Evolutionary conservation across 768 basidiomycete species (phyloP), one percentile per base, ranked within the genome.

Genomic region (Kwoniella heveanensis): DNA sequence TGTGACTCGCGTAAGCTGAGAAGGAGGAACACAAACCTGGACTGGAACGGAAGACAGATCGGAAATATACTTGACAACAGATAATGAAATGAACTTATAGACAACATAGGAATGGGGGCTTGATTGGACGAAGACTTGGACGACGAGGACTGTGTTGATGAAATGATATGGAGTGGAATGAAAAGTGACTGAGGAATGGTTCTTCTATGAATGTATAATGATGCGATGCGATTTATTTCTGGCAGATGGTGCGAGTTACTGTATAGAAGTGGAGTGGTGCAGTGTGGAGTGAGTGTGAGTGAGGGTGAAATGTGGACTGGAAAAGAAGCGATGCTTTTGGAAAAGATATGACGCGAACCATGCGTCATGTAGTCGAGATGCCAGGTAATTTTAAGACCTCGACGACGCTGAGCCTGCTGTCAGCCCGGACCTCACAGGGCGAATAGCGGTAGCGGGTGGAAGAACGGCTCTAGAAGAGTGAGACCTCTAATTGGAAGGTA

Each of bases 181-280:
- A 19, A 17, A 44, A 3, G 39, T 3, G 19, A 44, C 19, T 8
- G 10, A 17, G 17, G 3, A 3, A 44, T 44, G 9, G 39, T 3
- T 44, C 39, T 44, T 44, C 39, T 44, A 44, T 44, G 39, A 17
- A 3, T 44, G 39, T 44, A 44, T 44, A 44, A 44, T 17, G 39
- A 44, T 44, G 8, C 39, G 39, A 44, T 44, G 39, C 39, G 39
- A 44, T 44, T n/a, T n/a, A n/a, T n/a, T n/a, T n/a, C n/a, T n/a
- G n/a, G n/a, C n/a, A n/a, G n/a, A n/a, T n/a, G n/a, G n/a, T n/a
- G n/a, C n/a, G n/a, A n/a, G n/a, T n/a, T n/a, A n/a, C n/a, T n/a
- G n/a, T n/a, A n/a, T n/a, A n/a, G 8, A 19, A 44, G 15, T 44
- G 39, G 39, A 44, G 39, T 44, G 39, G 8, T 44, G 32, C 7